A percentile compares a stretch with the other conserved stretches of the same genome.
These are phyloP conservation scores for Stromatinia cepivora DNA, from an alignment of 2,329 filamentous ascomycete species.

Conservation along the genomic window DNA sequence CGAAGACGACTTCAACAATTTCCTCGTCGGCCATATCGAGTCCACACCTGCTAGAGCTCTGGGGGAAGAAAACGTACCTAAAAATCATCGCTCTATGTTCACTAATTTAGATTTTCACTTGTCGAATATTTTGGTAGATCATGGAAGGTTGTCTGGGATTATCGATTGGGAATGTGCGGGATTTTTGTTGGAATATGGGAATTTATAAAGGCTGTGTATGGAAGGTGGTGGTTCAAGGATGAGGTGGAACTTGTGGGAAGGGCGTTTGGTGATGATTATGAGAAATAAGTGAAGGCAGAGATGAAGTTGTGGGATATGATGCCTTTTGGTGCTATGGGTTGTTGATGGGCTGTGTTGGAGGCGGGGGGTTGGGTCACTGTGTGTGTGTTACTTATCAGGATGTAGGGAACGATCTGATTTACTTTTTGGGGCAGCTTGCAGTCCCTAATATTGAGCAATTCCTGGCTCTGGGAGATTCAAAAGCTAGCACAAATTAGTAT, in stretches of 20 bases:
- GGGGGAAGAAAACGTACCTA: background rate
- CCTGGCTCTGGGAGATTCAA: too few species aligned
- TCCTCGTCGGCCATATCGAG: background rate
- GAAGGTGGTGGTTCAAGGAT: background rate
- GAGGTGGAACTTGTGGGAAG: background rate
- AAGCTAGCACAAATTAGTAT: background rate
- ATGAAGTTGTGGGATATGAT: background rate
- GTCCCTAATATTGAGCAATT: background rate
- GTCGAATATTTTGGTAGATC: background rate
- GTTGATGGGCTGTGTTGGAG: background rate
- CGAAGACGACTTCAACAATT: background rate
- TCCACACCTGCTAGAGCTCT: background rate
- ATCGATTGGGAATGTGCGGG: conserved; percentile 1
- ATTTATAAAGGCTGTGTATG: background rate
- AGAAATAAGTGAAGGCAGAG: background rate
- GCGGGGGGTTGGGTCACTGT: background rate
- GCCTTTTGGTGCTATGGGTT: background rate
- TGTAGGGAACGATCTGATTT: background rate
- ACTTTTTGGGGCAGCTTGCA: background rate
- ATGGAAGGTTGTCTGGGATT: background rate
- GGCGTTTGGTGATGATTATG: background rate
- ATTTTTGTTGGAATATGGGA: background rate
- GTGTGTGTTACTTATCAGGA: background rate
- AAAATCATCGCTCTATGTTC: background rate
- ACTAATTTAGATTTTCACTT: background rate